A percentile compares a stretch with the other conserved stretches of the same genome.
Conservation (phyloP, 441 rosid genomes). For the Flueggea neowawraea region DNA sequence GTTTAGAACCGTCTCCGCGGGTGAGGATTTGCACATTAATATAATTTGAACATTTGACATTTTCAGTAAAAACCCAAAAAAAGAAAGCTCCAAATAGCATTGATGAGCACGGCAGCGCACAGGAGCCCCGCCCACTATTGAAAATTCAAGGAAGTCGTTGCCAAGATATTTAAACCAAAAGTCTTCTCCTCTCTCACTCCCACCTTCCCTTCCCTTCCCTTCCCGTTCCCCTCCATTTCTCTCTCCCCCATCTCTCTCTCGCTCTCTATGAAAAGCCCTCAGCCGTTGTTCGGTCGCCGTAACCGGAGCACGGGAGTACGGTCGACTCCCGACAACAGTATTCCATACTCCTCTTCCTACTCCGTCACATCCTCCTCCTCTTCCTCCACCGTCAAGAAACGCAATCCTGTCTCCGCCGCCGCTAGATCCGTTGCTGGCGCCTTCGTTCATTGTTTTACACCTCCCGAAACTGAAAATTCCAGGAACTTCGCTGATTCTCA, state of each 20-base stretch:
- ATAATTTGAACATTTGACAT: too few relatives aligned
- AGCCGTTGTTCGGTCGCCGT: constrained; percentile 29
- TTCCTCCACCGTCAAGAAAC: constrained; percentile 29
- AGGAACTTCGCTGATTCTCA: constrained; percentile 25
- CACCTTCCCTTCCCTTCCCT: too few relatives aligned
- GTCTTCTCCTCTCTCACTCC: constrained; percentile 8
- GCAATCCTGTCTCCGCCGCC: constrained; percentile 25
- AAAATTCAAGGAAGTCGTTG: too few relatives aligned
- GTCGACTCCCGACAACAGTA: constrained; percentile 28
- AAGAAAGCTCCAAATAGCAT: too few relatives aligned
- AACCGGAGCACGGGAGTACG: constrained; percentile 28
- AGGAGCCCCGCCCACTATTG: too few relatives aligned
- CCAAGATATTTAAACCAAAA: background rate
- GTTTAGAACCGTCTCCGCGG: too few relatives aligned
- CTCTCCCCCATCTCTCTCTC: background rate
- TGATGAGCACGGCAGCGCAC: too few relatives aligned
- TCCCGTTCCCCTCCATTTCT: constrained; percentile 18
- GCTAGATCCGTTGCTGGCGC: constrained; percentile 53
- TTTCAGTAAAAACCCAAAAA: too few relatives aligned
- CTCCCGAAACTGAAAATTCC: constrained; percentile 41
- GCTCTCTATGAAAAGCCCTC: constrained; percentile 19
- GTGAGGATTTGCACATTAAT: too few relatives aligned
- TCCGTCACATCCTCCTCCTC: constrained; percentile 48
- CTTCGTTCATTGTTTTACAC: constrained; percentile 67
- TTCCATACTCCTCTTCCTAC: constrained; percentile 7